Evolutionary conservation across 1,284 basidiomycete species (phyloP), one percentile per base, ranked within the genome.

Genomic region (Malassezia cuniculi): DNA sequence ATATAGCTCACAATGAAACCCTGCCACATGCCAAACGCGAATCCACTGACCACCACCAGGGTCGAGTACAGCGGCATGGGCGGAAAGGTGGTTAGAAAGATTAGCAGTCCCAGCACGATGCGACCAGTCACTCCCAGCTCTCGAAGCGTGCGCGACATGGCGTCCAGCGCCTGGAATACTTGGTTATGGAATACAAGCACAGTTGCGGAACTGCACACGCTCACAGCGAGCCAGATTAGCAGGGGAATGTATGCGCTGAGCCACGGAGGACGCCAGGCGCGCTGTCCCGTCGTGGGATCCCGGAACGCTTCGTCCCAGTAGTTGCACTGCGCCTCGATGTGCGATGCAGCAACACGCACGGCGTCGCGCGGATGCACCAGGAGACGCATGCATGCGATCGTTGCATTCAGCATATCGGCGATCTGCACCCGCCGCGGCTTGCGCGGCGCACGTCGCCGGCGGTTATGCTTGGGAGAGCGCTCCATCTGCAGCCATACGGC

Each of bases 11-110:
- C 76, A 55, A 81, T 68, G 44, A 80, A 80, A 52, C 84, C 83
- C 32, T 74, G 75, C 77, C 78, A 78, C 20, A 80, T 71, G 39
- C 84, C 83, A 60, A 79, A 86, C 11, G 82, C 83, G 69, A 85
- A 86, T 26, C 83, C 83, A 41, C 82, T 82, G 50, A 86, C 74
- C 57, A 82, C 75, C 67, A 85, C 83, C 69, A 86, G 74, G 7
- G 83, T 86, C 52, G 82, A 85, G 69, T 86, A 86, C 50, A 86
- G 72, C 29, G 83, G 84, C 35, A 86, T 57, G 27, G 84, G 84
- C 39, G 83, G 67, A 62, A 55, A 71, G 54, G 47, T 70, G 59
- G 47, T 64, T 34, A 63, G 36, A 33, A 65, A 65, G 45, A 66
- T 61, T 36, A 65, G 51, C 27, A 47, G 44, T 32, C 62, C 60